Percentiles rank a stretch among this genome's conserved stretches.
Conservation (phyloP, 2,329 filamentous ascomycete species). For the Fusarium sp. region DNA sequence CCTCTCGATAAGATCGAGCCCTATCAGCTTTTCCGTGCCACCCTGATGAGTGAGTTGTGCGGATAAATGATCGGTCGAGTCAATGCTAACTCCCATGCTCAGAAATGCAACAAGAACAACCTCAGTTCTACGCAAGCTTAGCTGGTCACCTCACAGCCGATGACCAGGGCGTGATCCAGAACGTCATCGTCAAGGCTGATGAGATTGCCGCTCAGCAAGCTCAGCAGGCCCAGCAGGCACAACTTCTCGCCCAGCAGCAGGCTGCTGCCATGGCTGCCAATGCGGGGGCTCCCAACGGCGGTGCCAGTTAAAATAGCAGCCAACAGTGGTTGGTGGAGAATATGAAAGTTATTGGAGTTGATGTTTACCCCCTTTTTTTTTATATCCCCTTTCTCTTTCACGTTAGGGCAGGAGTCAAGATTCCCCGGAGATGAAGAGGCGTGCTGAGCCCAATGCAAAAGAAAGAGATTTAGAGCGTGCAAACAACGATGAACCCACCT, state of each 20-base stretch:
- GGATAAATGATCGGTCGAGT: neutral
- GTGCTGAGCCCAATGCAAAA: conserved; percentile 48
- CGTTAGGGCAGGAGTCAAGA: conserved; percentile 48
- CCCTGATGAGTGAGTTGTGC: conserved; percentile 81
- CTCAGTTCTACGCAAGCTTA: conserved; percentile 87
- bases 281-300: conserved; percentile 45
- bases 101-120: conserved; percentile 93
- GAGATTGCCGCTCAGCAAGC: conserved; percentile 57
- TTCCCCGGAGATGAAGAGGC: conserved; percentile 48
- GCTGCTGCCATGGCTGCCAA: conserved; percentile 38
- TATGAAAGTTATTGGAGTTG: conserved; percentile 44
- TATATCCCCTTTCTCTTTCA: conserved; percentile 50
- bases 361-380: conserved; percentile 43
- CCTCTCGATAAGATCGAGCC: conserved; percentile 96
- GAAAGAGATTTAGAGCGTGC: conserved; percentile 51
- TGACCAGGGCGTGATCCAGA: conserved; percentile 86
- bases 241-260: conserved; percentile 51
- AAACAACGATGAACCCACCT: conserved; percentile 49
- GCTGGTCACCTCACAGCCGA: conserved; percentile 84
- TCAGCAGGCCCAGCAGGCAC: conserved; percentile 49
- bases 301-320: conserved; percentile 42
- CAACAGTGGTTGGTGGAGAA: conserved; percentile 28
- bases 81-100: conserved; percentile 50
- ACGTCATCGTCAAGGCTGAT: conserved; percentile 77
- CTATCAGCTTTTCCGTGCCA: conserved; percentile 88